phyloP scores from a whole-genome alignment of 345 rosid genomes.

The Anacardium occidentale region DNA sequence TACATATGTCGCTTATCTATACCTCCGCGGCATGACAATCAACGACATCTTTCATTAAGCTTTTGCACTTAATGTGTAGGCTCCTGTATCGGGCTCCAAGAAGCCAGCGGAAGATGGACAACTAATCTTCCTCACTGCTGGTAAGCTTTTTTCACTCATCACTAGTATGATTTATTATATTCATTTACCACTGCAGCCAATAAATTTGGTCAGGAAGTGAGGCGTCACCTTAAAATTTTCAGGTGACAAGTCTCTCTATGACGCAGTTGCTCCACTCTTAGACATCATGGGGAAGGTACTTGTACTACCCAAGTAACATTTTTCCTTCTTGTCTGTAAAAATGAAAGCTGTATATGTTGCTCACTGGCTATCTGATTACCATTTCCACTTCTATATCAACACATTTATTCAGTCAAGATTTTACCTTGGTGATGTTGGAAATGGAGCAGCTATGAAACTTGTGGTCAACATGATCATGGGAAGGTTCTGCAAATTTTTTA shows the following conservation, averaged over 20 bases:
- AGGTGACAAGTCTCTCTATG: slow-evolving; percentile 82
- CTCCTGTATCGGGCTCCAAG: slow-evolving; percentile 96
- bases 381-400: slow-evolving; percentile 12
- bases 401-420: slow-evolving; percentile 70
- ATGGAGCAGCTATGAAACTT: slow-evolving; percentile 97
- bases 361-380: neutral
- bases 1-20: neutral
- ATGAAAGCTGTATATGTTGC: neutral
- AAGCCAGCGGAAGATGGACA: slow-evolving; percentile 94
- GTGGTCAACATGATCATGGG: slow-evolving; percentile 99
- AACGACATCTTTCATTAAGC: neutral
- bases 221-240: slow-evolving; percentile 33
- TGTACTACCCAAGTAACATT: neutral
- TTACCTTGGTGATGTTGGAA: slow-evolving; percentile 88
- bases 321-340: neutral
- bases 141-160: slow-evolving; percentile 29
- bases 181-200: neutral
- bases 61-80: slow-evolving; percentile 38
- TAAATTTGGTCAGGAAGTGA: slow-evolving; percentile 18
- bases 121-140: slow-evolving; percentile 86
- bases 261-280: slow-evolving; percentile 57
- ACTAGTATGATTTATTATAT: neutral
- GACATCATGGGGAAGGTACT: slow-evolving; percentile 92
- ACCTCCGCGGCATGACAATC: slow-evolving; percentile 1
- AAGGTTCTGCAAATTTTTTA: slow-evolving; percentile 46